These are phyloP conservation scores for Hibiscus trionum DNA, from an alignment of 345 rosid species.

Conservation along the genomic window DNA sequence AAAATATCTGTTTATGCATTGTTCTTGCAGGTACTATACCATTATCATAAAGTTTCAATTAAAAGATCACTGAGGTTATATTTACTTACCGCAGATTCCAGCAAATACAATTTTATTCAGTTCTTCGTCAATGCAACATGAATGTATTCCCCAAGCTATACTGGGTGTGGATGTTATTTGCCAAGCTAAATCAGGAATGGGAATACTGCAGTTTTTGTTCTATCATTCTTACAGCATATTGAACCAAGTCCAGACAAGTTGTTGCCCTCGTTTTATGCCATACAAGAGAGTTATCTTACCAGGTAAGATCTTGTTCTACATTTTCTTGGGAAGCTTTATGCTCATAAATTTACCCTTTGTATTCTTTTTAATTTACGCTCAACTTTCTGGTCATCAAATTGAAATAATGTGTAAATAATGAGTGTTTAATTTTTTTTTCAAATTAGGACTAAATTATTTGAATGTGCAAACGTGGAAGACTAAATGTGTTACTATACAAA, in stretches of 20 bases:
- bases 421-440: too few relatives aligned
- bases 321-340: not conserved
- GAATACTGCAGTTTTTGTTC: slow-evolving; percentile 92
- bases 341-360: not conserved
- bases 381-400: too few relatives aligned
- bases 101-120: slow-evolving; percentile 65
- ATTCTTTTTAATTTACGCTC: not conserved
- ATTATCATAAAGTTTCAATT: slow-evolving; percentile 46
- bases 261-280: slow-evolving; percentile 87
- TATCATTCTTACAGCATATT: slow-evolving; percentile 86
- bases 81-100: slow-evolving; percentile 75
- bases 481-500: too few relatives aligned
- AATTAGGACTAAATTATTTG: too few relatives aligned
- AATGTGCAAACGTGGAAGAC: too few relatives aligned
- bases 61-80: slow-evolving; percentile 49
- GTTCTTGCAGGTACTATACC: slow-evolving; percentile 47
- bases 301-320: slow-evolving; percentile 31
- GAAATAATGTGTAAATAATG: too few relatives aligned
- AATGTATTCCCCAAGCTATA: slow-evolving; percentile 98
- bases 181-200: slow-evolving; percentile 99
- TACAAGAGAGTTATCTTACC: slow-evolving; percentile 95
- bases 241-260: slow-evolving; percentile 84
- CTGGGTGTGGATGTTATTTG: slow-evolving; percentile 97
- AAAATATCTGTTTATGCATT: not conserved
- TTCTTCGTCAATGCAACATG: slow-evolving; percentile 95